These are phyloP conservation scores for Chrysoporthe cubensis DNA, from an alignment of 2,329 filamentous ascomycete species.

Conservation along the genomic window DNA sequence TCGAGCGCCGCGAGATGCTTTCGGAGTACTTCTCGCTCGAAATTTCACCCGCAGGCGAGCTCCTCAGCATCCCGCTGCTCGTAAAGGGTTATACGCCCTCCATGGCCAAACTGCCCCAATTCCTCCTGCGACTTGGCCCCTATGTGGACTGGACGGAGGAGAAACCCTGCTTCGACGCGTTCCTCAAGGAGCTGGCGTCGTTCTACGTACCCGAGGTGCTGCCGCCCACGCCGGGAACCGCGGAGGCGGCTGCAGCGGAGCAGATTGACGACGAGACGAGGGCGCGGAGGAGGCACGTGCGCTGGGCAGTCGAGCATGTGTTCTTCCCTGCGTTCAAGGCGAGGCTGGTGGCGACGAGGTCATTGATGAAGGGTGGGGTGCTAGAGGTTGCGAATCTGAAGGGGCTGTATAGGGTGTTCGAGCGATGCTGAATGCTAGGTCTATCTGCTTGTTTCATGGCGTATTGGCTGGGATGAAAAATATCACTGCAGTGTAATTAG, in stretches of 20 bases:
- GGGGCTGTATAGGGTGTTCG: constrained; percentile 91
- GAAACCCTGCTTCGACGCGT: constrained; percentile 80
- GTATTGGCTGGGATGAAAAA: not conserved
- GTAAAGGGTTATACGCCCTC: constrained; percentile 87
- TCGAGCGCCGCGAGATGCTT: constrained; percentile 82
- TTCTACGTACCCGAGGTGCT: constrained; percentile 91
- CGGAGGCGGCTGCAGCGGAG: constrained; percentile 35
- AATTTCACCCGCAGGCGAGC: constrained; percentile 75
- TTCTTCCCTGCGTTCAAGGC: constrained; percentile 89
- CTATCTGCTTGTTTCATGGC: not conserved
- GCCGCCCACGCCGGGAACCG: constrained; percentile 52
- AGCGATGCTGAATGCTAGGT: constrained; percentile 69
- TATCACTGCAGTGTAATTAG: not conserved
- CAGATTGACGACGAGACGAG: constrained; percentile 56
- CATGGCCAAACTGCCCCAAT: constrained; percentile 83
- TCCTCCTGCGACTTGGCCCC: constrained; percentile 85
- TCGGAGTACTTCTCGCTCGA: constrained; percentile 90
- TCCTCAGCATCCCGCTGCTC: constrained; percentile 80
- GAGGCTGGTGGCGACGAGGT: constrained; percentile 79
- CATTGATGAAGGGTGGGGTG: constrained; percentile 73
- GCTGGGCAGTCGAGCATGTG: constrained; percentile 77
- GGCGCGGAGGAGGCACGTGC: constrained; percentile 69
- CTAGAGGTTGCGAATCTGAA: constrained; percentile 91
- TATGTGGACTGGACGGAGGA: constrained; percentile 87
- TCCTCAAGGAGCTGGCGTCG: constrained; percentile 82